phyloP scores from a whole-genome alignment of 2,329 filamentous ascomycete species.

The Triangularia verruculosa region DNA sequence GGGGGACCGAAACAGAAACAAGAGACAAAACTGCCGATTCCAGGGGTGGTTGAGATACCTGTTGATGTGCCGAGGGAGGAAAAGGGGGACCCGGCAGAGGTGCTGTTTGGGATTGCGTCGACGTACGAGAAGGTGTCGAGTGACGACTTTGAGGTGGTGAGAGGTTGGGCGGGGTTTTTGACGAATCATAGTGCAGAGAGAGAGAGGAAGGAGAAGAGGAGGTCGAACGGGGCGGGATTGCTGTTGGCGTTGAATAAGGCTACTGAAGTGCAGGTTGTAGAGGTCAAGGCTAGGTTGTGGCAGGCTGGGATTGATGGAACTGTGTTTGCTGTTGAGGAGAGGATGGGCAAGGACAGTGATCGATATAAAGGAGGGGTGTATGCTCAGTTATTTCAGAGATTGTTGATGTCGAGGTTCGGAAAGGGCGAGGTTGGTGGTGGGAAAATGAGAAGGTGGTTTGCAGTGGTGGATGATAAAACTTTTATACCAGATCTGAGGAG shows the following conservation, averaged over 20 bases:
- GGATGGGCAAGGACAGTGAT: neutral
- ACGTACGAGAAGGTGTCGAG: neutral
- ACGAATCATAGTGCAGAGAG: constrained; percentile 25
- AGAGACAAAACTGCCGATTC: neutral
- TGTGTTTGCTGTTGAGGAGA: neutral
- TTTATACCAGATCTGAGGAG: constrained; percentile 44
- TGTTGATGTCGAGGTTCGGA: constrained; percentile 1
- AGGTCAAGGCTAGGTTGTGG: neutral
- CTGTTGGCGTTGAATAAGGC: neutral
- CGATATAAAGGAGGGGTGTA: neutral
- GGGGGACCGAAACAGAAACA: neutral
- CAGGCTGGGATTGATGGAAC: neutral
- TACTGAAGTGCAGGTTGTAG: neutral
- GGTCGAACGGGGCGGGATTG: neutral
- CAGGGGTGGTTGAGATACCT: neutral
- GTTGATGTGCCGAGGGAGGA: neutral
- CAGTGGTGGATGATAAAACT: constrained; percentile 45
- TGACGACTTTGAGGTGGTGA: neutral
- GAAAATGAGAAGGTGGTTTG: constrained; percentile 40
- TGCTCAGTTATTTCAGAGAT: constrained; percentile 4
- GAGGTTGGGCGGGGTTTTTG: neutral
- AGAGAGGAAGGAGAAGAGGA: neutral
- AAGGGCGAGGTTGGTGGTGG: neutral
- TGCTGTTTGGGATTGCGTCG: neutral
- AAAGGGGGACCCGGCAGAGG: neutral